Evolutionary conservation across 2,329 filamentous ascomycete genomes (phyloP).

Genomic region (Diplocarpon mali): DNA sequence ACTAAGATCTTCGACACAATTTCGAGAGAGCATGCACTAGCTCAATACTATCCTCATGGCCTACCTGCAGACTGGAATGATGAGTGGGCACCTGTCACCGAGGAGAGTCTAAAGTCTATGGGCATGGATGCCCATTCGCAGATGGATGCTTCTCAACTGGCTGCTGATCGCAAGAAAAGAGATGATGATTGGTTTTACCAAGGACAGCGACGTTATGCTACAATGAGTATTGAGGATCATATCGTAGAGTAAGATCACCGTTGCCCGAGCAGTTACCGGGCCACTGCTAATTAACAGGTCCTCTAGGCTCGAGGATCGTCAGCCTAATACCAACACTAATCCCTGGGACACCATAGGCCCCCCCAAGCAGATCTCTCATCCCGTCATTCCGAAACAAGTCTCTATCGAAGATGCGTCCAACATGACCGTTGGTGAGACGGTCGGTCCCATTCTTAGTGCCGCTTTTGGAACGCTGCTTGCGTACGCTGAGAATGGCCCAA

Average conservation of each 20-base stretch:
- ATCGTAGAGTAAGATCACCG: constrained; percentile 1
- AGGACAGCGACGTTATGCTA: constrained; percentile 20
- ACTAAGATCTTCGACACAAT: constrained; percentile 21
- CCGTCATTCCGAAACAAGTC: constrained; percentile 9
- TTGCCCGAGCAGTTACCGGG: background rate
- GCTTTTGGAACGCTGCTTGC: constrained; percentile 21
- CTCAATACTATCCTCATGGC: constrained; percentile 24
- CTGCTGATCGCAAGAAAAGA: constrained; percentile 8
- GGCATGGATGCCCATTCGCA: constrained; percentile 4
- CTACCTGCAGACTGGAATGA: constrained; percentile 19
- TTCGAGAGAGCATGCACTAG: constrained; percentile 9
- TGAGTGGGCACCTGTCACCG: constrained; percentile 11
- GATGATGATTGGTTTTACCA: constrained; percentile 23
- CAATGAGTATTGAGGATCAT: constrained; percentile 19
- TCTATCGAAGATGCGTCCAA: constrained; percentile 18
- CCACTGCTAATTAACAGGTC: background rate
- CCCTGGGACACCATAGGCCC: constrained; percentile 14
- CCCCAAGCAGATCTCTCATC: constrained; percentile 10
- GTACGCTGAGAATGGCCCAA: constrained; percentile 15
- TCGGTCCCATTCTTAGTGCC: constrained; percentile 19
- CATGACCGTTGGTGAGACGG: constrained; percentile 16
- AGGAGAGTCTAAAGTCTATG: constrained; percentile 9
- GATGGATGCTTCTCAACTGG: constrained; percentile 3
- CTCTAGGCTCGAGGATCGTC: background rate
- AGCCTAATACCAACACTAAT: background rate